phyloP scores from a whole-genome alignment of 2,329 filamentous ascomycete species.

The Hypomyces perniciosus region DNA sequence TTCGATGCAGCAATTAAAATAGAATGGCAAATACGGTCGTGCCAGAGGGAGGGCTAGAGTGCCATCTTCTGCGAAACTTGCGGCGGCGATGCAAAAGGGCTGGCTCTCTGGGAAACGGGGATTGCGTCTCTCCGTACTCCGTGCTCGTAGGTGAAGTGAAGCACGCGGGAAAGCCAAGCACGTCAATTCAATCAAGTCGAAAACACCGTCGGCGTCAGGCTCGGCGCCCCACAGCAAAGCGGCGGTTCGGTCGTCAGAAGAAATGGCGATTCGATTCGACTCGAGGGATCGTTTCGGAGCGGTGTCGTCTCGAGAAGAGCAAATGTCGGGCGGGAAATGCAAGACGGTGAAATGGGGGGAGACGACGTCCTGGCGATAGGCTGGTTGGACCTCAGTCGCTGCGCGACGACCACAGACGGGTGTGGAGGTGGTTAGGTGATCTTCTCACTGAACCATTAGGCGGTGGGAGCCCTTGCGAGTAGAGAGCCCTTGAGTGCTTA shows the following conservation, averaged over 20 bases:
- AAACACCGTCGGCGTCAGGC: not conserved
- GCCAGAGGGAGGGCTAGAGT: not conserved
- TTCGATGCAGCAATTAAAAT: not conserved
- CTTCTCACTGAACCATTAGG: not conserved
- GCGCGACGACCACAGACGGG: not conserved
- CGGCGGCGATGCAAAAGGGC: too few species aligned
- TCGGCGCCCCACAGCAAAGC: not conserved
- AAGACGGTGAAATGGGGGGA: not conserved
- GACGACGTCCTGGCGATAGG: not conserved
- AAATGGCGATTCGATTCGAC: not conserved
- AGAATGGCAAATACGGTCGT: too few species aligned
- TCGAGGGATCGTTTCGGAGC: not conserved
- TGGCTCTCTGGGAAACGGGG: too few species aligned
- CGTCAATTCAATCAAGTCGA: slow-evolving; percentile 3
- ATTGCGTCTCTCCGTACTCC: too few species aligned
- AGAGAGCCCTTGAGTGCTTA: too few species aligned
- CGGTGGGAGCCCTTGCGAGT: not conserved
- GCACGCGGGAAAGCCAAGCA: slow-evolving; percentile 1
- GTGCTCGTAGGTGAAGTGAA: not conserved
- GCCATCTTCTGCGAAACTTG: too few species aligned
- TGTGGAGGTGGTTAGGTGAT: not conserved
- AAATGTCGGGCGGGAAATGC: not conserved
- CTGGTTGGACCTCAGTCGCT: not conserved
- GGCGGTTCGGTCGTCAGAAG: not conserved
- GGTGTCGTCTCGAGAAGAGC: not conserved